Evolutionary conservation across 129 eudicot genomes (phyloP), one percentile per base, ranked within the genome.

Genomic region (Tanacetum coccineum): DNA sequence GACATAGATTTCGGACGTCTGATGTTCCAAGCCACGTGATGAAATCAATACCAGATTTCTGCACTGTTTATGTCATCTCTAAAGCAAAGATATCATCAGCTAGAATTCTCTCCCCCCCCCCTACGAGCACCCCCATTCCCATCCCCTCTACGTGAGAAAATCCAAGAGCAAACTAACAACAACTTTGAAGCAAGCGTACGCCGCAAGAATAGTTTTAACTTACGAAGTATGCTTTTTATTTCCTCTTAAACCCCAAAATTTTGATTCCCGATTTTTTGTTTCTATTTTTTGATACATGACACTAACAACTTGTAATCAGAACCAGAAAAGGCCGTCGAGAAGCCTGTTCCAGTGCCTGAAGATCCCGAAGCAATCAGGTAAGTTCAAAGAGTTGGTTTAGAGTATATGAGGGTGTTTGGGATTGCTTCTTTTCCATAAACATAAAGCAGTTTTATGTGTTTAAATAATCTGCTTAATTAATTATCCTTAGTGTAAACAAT

Each of bases 21-120:
- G 94, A 89, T 78, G 79, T 79, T 63, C 94, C 96, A 3, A 70
- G 77, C 66, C 74, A 75, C 12, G 90, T 86, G 15, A 74, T 79
- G 19, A 89, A 83, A 73, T 65, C 68, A 30, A 67, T 83, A 22
- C 96, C 96, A 12, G 94, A 89, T 72, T 89, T 83, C 74, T 86
- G 94, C 74, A 86, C 94, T 8, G 83, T 89, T 75, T 89, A 86
- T 56, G 94, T 89, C 59, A 86, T 89, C 70, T 82, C 88, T 17
- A 89, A 89, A 80, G 70, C 84, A 55, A 89, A 89, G 73, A 85
- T 86, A 62, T 83, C 96, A 4, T 72, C 87, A 3, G 86, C 84
- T 21, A 77, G 36, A 89, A 89, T 65, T 83, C 94, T 46, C n/a
- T 76, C 84, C n/a, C n/a, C n/a, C n/a, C n/a, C n/a, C n/a, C n/a